These are phyloP conservation scores for Acorus calamus DNA, from an alignment of 106 monocot species.

Conservation along the genomic window DNA sequence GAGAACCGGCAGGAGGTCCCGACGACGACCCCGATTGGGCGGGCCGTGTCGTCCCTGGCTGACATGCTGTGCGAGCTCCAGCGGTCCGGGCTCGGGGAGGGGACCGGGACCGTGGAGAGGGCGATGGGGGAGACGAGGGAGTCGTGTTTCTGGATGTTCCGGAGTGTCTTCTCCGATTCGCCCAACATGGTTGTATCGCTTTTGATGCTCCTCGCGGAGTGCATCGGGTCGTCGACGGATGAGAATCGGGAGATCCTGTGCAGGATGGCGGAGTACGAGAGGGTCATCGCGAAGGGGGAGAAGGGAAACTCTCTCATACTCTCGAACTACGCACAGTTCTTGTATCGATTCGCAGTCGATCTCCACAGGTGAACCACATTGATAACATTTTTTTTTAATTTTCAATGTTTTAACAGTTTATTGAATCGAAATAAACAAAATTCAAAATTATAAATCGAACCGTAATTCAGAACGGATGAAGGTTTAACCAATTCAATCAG, in stretches of 20 bases:
- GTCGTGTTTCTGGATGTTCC: slow-evolving; percentile 41
- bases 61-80: slow-evolving; percentile 34
- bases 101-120: background rate
- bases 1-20: background rate
- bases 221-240: slow-evolving; percentile 6
- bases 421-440: no score
- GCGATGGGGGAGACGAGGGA: slow-evolving; percentile 18
- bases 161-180: slow-evolving; percentile 35
- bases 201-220: slow-evolving; percentile 22
- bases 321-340: slow-evolving; percentile 74
- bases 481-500: no score
- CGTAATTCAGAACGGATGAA: no score
- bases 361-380: slow-evolving; percentile 35
- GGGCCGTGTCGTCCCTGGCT: slow-evolving; percentile 27
- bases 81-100: slow-evolving; percentile 6
- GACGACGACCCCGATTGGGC: background rate
- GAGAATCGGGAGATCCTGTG: no score
- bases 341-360: slow-evolving; percentile 50
- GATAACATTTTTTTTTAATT: background rate
- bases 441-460: no score
- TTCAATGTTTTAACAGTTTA: background rate
- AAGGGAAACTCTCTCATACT: slow-evolving; percentile 40
- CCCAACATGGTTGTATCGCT: slow-evolving; percentile 27
- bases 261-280: slow-evolving; percentile 25
- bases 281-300: slow-evolving; percentile 25